Conservation (phyloP, 2,329 filamentous ascomycete genomes). For the Corinectria fuckeliana region DNA sequence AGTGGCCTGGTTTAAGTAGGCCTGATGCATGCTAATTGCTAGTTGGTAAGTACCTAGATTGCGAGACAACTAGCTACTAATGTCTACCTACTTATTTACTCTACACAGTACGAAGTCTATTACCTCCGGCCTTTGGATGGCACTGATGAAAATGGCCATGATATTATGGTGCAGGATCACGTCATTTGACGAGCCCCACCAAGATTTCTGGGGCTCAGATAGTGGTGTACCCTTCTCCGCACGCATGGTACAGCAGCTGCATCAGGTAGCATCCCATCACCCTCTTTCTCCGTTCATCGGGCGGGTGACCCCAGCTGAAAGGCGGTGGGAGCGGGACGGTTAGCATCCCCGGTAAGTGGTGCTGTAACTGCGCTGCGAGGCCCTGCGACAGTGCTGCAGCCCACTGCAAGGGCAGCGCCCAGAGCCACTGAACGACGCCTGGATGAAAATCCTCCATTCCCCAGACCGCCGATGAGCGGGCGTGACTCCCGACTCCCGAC, state of each 20-base stretch:
- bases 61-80: too few relatives aligned
- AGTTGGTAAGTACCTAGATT: too few relatives aligned
- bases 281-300: constrained; percentile 33
- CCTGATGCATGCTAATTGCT: too few relatives aligned
- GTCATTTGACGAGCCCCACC: constrained; percentile 37
- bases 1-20: too few relatives aligned
- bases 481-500: constrained; percentile 40
- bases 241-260: not conserved
- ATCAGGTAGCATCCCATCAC: constrained; percentile 25
- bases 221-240: constrained; percentile 22
- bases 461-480: constrained; percentile 37
- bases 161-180: constrained; percentile 35
- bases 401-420: constrained; percentile 21
- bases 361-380: constrained; percentile 19
- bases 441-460: constrained; percentile 16
- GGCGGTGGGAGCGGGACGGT: constrained; percentile 29
- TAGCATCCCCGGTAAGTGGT: constrained; percentile 9
- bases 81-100: too few relatives aligned
- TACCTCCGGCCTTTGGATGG: constrained; percentile 2
- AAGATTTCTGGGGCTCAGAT: constrained; percentile 20
- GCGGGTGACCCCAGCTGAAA: constrained; percentile 30
- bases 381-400: constrained; percentile 14
- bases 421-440: constrained; percentile 1
- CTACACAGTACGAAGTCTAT: constrained; percentile 26
- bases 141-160: constrained; percentile 27